Base-by-base conservation (phyloP, 2,329 filamentous ascomycete genomes). In the Botrytis squamosa region DNA sequence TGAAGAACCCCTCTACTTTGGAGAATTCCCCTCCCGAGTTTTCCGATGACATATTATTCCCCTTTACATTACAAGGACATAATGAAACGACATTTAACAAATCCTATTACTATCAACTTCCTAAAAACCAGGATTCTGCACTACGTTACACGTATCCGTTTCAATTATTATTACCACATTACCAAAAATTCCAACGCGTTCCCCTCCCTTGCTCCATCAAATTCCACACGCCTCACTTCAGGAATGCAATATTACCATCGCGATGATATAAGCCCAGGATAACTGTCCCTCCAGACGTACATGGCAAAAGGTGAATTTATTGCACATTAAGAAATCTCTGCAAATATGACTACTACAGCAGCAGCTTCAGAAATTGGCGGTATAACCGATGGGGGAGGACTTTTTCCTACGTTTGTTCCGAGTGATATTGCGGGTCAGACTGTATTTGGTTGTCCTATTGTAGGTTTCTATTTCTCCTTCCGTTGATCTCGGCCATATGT, bases 391-490 rank as follows among this genome's bases (percentile, higher is more conserved):
- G 49, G 49, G 40, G 66, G 66, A 29, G 66, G 66, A 29, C 66
- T 68, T 16, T 68, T 70, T 25, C 67, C 67, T 18, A 70, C 52
- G 2, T 68, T 68, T 46, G 60, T 65, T 18, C 52, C 71, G 8
- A 72, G 63, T 40, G 42, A 72, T 68, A 29, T 72, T 40, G 71
- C 46, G 9, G 63, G 63, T 12, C 49, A 55, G 20, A 72, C 52
- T 1, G 44, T 68, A 4, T 67, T 72, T 6, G 71, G 71, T 4
- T 72, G 71, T 59, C 71, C 71, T 22, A 72, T 72, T 10, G 71
- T 72, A 42, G 49, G 71, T 59, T 25, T 6, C 1, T 12, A 20
- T 36, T 55, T 42, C 8, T 7, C 8, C 12, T 60, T 29, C 6
- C 36, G 1, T 38, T 9, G 12, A 22, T n/a, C 49, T 38, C 10